Base-by-base conservation (phyloP, 352 stramenopile genomes). In the Globisporangium heterothallicum region DNA sequence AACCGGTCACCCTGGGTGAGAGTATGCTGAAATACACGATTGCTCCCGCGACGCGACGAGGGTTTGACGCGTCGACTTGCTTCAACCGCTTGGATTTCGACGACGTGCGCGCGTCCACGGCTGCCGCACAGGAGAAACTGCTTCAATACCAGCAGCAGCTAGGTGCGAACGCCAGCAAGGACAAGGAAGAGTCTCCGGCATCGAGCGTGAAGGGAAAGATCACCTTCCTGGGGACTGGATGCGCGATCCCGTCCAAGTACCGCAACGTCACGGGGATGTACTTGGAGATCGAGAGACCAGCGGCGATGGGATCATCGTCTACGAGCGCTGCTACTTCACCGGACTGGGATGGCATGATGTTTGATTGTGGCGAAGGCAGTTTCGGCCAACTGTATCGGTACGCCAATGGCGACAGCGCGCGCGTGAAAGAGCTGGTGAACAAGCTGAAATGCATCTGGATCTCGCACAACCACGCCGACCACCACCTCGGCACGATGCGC, bases 231-330 rank as follows among this genome's bases (percentile, higher is more conserved):
- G 97, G 97, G 21, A 99, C 97, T 0, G 96, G 96, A 0, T 98
- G 91, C 21, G 97, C 97, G 24, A 90, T 99, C 24, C 97, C 97
- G 32, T 98, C 94, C 56, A 99, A 99, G 70, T 98, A 98, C 64
- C 87, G 97, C 51, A 99, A 99, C 72, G 96, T 99, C 30, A 98
- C 87, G 2, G 92, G 92, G 32, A 98, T 98, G 58, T 96, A 96
- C 57, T 40, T 98, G 14, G 66, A 86, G 60, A 51, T 97, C 6
- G 65, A 62, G 19, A 25, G 49, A 16, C 45, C 40, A 43, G 14
- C 8, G 25, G 14, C 25, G 21, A 38, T 14, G 8, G 42, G 32
- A 6, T 6, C 49, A 40, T 13, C n/a, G 6, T 21, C 27, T 0
- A 38, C 6, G 19, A 29, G 30, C 6, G 42, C 24, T 2, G 22